These are phyloP conservation scores for Rhodotorula sp. DNA, from an alignment of 1,284 basidiomycete species.

Conservation along the genomic window DNA sequence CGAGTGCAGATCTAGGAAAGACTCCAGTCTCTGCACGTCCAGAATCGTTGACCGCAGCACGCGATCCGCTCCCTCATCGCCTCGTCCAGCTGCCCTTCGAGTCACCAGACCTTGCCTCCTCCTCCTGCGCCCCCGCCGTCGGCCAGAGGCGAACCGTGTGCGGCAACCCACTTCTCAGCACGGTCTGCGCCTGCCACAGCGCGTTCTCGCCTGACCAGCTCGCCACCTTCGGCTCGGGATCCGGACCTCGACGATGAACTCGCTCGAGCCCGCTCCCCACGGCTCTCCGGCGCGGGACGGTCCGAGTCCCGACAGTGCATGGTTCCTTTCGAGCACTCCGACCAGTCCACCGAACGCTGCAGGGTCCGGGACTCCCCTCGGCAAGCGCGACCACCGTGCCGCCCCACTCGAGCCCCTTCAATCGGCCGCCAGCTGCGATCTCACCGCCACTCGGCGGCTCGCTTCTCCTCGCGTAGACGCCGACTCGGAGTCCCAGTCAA, in stretches of 20 bases:
- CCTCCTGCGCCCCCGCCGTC: no score
- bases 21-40: no score
- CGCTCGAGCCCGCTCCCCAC: constrained; percentile 1
- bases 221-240: background rate
- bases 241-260: background rate
- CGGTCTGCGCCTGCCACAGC: background rate
- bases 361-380: background rate
- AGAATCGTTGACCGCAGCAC: no score
- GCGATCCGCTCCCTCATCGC: no score
- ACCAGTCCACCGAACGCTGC: background rate
- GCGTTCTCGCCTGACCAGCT: no score
- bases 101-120: no score
- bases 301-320: background rate
- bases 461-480: no score
- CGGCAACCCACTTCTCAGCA: background rate
- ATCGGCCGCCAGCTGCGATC: background rate
- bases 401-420: background rate
- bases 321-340: background rate
- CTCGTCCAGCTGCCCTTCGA: no score
- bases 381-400: background rate
- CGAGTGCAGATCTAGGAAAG: no score
- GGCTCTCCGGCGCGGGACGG: background rate
- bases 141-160: no score
- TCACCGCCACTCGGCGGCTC: background rate
- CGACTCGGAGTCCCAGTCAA: no score